phyloP scores from a whole-genome alignment of 768 basidiomycete species.

The Imleria badia region DNA sequence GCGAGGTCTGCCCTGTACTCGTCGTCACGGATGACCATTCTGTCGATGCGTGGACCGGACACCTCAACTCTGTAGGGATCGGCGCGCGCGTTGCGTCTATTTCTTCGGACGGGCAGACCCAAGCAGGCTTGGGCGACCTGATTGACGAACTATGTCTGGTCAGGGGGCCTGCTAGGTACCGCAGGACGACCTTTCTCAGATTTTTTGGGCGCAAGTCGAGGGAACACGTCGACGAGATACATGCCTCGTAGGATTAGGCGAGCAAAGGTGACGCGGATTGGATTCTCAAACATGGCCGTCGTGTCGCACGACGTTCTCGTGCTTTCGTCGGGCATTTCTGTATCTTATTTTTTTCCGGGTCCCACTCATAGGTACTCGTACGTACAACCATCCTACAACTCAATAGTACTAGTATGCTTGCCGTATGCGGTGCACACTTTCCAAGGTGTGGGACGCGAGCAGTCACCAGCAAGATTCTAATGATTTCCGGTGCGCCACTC shows the following conservation, averaged over 20 bases:
- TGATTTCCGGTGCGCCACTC: constrained; percentile 47
- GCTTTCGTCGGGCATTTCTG: background rate
- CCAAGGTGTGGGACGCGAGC: too few relatives aligned
- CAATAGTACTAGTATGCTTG: background rate
- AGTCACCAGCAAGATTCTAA: too few relatives aligned
- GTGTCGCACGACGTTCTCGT: background rate
- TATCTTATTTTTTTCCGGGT: background rate
- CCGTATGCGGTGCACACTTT: background rate
- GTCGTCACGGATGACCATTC: constrained; percentile 14
- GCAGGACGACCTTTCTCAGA: constrained; percentile 11
- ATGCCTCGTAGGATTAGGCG: background rate
- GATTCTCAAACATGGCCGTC: too few relatives aligned
- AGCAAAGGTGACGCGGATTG: too few relatives aligned
- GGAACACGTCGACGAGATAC: constrained; percentile 1
- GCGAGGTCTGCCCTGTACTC: constrained; percentile 28
- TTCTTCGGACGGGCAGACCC: background rate
- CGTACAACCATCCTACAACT: background rate
- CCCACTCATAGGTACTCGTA: background rate
- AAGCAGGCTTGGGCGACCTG: background rate
- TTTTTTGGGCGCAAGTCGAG: constrained; percentile 16
- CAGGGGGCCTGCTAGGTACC: constrained; percentile 20
- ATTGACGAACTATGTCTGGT: constrained; percentile 28
- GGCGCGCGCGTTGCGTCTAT: constrained; percentile 13
- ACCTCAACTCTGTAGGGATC: constrained; percentile 12
- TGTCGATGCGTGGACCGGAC: constrained; percentile 9